Base-by-base conservation (phyloP, 2,329 filamentous ascomycete genomes). In the Karstenula rhodostoma region DNA sequence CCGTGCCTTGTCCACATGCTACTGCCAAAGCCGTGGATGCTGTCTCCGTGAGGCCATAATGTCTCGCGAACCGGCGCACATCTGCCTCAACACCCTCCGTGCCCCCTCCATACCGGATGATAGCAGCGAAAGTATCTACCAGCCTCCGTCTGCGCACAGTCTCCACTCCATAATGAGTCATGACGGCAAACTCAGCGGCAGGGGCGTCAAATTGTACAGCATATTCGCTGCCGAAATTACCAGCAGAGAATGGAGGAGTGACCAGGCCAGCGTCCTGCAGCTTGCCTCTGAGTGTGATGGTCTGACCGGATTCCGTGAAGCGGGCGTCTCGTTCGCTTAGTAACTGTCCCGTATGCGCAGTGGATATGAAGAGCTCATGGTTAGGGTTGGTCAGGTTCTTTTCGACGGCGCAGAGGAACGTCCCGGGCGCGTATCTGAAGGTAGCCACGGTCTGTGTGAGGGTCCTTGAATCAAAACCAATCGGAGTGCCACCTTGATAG, bases 131-230 rank as follows among this genome's bases (percentile, higher is more conserved):
- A 9, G 96, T 90, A 73, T 99, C 95, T 0, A 98, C 93, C 5
- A 98, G 84, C 57, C 95, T 86, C 71, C 93, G 86, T 52, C 95
- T 85, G 57, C 93, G 89, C 56, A 98, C 87, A 8, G 96, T 86
- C 70, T 97, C 93, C 56, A 99, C 87, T 2, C 95, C 95, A 15
- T 88, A 93, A 69, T 95, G 96, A 33, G 95, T 98, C 56, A 99
- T 84, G 49, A 99, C 88, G 1, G 94, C 95, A 65, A 98, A 89
- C 73, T 99, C 94, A 53, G 90, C 88, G 0, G 90, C 86, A 0
- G 89, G 83, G 61, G 91, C 85, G 71, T 99, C 95, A 69, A 95
- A 99, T 70, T 99, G 96, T n/a, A 96, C 90, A 1, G 95, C 93
- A 58, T 98, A 83, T 79, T 99, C 95, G 69, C 99, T 99, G 12